These are phyloP conservation scores for Kwoniella dejecticola DNA, from an alignment of 768 basidiomycete genomes.

Conservation along the genomic window DNA sequence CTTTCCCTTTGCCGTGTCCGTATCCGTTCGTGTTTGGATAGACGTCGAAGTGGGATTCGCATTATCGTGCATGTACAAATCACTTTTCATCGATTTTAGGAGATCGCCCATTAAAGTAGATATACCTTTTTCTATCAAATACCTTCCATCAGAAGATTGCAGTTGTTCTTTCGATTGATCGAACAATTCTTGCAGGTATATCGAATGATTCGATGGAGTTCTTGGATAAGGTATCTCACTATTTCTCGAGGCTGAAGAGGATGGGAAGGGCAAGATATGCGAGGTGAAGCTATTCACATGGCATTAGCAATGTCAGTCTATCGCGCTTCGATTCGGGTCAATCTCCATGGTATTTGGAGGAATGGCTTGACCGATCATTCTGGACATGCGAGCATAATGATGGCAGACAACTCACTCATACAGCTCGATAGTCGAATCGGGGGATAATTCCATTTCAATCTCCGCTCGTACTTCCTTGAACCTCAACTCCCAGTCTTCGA, in stretches of 20 bases:
- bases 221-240: slow-evolving; percentile 41
- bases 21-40: no score
- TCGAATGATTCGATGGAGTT: slow-evolving; percentile 55
- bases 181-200: slow-evolving; percentile 67
- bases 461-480: slow-evolving; percentile 72
- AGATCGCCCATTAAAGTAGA: slow-evolving; percentile 70
- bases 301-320: not conserved
- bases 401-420: slow-evolving; percentile 54
- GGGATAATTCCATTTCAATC: slow-evolving; percentile 63
- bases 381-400: no score
- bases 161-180: slow-evolving; percentile 69
- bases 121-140: slow-evolving; percentile 71
- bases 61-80: no score
- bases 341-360: no score
- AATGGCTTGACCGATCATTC: no score
- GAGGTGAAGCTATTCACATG: slow-evolving; percentile 37
- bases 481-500: slow-evolving; percentile 68
- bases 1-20: slow-evolving; percentile 1
- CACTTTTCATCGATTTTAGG: slow-evolving; percentile 64
- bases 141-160: slow-evolving; percentile 68
- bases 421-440: slow-evolving; percentile 61
- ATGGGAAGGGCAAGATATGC: slow-evolving; percentile 60
- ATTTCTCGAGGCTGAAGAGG: slow-evolving; percentile 7
- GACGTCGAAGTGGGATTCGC: no score
- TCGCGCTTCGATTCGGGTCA: no score